Conservation (phyloP, 177 flowering plant genomes). For the Tripterygium wilfordii region DNA sequence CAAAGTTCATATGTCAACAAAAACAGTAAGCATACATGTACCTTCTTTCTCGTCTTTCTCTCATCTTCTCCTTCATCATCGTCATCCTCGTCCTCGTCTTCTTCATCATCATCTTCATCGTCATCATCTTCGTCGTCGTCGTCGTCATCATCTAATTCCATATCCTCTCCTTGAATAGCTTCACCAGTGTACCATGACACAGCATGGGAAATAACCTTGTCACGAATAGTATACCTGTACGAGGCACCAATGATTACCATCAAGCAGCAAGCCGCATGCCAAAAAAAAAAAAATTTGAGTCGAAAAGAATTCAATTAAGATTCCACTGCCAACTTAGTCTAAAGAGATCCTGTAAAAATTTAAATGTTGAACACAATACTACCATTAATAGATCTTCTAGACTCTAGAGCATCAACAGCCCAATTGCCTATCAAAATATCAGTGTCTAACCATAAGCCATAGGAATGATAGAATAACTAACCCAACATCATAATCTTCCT, state of each 20-base stretch:
- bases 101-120: conserved; percentile 50
- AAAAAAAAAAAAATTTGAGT: no score
- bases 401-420: no score
- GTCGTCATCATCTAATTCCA: conserved; percentile 44
- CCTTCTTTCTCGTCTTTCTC: conserved; percentile 48
- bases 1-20: background rate
- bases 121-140: conserved; percentile 54
- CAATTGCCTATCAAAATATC: no score
- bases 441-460: no score
- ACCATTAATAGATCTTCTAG: no score
- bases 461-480: conserved; percentile 23
- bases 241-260: conserved; percentile 2
- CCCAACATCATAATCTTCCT: conserved; percentile 82
- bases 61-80: conserved; percentile 51
- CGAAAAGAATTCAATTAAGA: no score
- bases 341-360: no score
- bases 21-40: conserved; percentile 4
- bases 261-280: no score
- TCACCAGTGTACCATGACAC: conserved; percentile 98
- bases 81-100: conserved; percentile 49
- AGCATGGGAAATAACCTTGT: conserved; percentile 91
- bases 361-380: no score
- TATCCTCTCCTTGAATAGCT: conserved; percentile 62
- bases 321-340: no score
- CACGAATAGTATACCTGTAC: conserved; percentile 83